A percentile compares a stretch with the other conserved stretches of the same genome.
phyloP scores from a whole-genome alignment of 129 eudicot genomes.

The Arctium lappa region DNA sequence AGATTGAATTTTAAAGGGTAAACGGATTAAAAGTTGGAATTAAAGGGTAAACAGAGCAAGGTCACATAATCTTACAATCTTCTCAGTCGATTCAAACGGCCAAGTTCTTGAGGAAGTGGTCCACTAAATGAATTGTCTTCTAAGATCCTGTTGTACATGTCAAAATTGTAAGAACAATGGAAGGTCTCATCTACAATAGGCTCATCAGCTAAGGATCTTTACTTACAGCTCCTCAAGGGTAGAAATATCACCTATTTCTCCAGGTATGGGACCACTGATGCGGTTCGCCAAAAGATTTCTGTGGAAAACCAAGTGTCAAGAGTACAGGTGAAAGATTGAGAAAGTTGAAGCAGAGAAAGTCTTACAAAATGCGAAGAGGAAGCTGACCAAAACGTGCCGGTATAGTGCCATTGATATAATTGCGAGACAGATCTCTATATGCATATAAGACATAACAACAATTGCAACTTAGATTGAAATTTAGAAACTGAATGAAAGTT shows the following conservation, averaged over 20 bases:
- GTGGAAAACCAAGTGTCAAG: slow-evolving; percentile 13
- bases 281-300: slow-evolving; percentile 76
- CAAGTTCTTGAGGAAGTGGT: slow-evolving; percentile 48
- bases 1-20: neutral
- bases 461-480: neutral
- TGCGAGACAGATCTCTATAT: slow-evolving; percentile 71
- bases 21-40: neutral
- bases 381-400: slow-evolving; percentile 50
- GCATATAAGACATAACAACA: neutral
- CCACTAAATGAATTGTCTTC: slow-evolving; percentile 62
- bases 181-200: neutral
- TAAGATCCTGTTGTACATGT: slow-evolving; percentile 39
- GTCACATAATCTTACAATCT: slow-evolving; percentile 56
- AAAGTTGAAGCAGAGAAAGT: neutral
- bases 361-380: slow-evolving; percentile 66
- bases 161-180: neutral
- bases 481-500: neutral
- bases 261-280: slow-evolving; percentile 68
- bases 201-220: neutral
- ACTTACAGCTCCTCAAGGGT: slow-evolving; percentile 80
- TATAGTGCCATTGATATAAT: slow-evolving; percentile 76
- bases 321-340: neutral
- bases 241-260: slow-evolving; percentile 62
- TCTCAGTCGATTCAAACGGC: slow-evolving; percentile 48
- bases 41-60: neutral